Base-by-base conservation (phyloP, 2,329 filamentous ascomycete species). In the Penicillium brasilianum region DNA sequence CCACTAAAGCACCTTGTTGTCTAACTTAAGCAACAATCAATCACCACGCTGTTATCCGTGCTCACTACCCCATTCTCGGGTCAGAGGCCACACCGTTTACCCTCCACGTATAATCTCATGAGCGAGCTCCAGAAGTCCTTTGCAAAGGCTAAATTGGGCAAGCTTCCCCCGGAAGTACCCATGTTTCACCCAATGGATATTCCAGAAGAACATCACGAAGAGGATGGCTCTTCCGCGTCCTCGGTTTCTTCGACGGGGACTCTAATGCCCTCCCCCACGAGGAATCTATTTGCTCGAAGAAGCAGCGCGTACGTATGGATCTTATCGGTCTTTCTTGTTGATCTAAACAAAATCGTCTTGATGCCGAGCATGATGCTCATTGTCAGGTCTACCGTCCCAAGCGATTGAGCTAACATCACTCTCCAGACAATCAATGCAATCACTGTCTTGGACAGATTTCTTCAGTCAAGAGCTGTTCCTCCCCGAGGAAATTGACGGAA, bases 201-300 rank as follows among this genome's bases (percentile, higher is more conserved):
- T 57, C 68, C 60, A 43, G 69, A 67, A 34, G 72, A 74, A 48
- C 46, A 57, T 28, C 59, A 44, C 53, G 72, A 69, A 50, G 82
- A 91, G 69, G 87, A 89, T 65, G 89, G 91, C 74, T 90, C 88
- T 14, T 91, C 84, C 7, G 81, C 91, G 14, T 96, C 90, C 0
- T 97, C 93, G n/a, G 89, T 92, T 39, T 96, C 93, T 3, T 97
- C 93, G 1, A 92, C 93, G 3, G 93, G 93, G 28, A 98, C 94
- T n/a, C 85, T 98, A 63, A 89, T 92, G 65, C 92, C 93, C 0
- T 91, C 90, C 4, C 86, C 87, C 7, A 89, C 86, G 67, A 87
- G 89, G 68, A 89, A 88, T 64, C 81, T 93, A 43, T 92, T 93
- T 78, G 89, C 89, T 60, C 84, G 89, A 66, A 87, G 88, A 50